These are phyloP conservation scores for Schwanniomyces occidentalis DNA, from an alignment of 805 yeast species.

Conservation along the genomic window DNA sequence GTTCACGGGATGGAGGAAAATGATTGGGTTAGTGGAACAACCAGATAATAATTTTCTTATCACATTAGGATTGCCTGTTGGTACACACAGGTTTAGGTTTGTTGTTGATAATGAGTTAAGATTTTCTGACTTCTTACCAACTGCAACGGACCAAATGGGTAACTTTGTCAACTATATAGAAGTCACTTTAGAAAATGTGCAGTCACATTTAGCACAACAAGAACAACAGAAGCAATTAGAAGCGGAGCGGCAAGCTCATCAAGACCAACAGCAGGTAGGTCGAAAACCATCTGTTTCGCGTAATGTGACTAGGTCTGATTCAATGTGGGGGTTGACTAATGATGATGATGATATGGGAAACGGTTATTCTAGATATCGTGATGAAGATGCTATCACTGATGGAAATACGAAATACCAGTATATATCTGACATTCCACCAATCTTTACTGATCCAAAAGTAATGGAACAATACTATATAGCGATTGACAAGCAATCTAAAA, in stretches of 20 bases:
- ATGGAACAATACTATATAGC: constrained; percentile 85
- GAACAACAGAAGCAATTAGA: constrained; percentile 15
- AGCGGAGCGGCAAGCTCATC: constrained; percentile 12
- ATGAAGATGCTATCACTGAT: constrained; percentile 39
- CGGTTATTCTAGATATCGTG: constrained; percentile 77
- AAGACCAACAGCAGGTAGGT: constrained; percentile 10
- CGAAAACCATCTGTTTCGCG: constrained; percentile 33
- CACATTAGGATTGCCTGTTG: constrained; percentile 77
- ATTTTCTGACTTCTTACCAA: constrained; percentile 85
- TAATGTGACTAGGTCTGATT: constrained; percentile 46
- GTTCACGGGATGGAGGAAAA: constrained; percentile 96
- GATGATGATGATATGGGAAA: constrained; percentile 83
- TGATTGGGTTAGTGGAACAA: constrained; percentile 78
- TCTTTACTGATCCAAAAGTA: constrained; percentile 80
- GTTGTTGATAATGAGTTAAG: constrained; percentile 92
- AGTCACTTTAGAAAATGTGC: constrained; percentile 49
- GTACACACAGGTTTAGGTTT: constrained; percentile 90
- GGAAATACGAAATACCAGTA: constrained; percentile 35
- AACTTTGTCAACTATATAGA: constrained; percentile 91
- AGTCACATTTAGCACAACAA: constrained; percentile 29
- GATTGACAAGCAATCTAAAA: constrained; percentile 67
- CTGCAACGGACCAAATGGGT: constrained; percentile 97
- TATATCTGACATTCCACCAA: constrained; percentile 74
- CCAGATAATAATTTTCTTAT: constrained; percentile 60
- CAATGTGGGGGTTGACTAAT: constrained; percentile 60